Evolutionary conservation across 148 eudicot genomes (phyloP), one percentile per base, ranked within the genome.

Genomic region (Drosera capensis): DNA sequence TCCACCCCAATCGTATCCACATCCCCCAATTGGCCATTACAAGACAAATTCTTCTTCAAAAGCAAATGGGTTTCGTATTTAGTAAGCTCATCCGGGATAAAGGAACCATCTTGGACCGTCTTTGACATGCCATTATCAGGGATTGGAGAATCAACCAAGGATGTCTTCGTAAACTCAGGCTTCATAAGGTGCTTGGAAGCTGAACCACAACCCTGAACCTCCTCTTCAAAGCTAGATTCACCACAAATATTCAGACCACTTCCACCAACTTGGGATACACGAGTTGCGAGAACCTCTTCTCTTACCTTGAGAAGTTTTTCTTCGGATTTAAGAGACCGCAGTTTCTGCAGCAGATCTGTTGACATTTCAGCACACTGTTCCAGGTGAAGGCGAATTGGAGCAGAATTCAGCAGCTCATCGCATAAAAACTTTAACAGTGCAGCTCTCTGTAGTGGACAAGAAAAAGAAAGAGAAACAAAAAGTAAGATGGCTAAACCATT

Each of bases 371-470:
- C 51, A 60, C 72, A 64, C 14, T 62, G 71, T 57, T 79, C 82
- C 37, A 79, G 57, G 51, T 75, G 87, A 34, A 67, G 79, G 49
- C 63, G 79, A 42, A 72, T 39, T 28, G 53, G 51, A 53, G 66
- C 54, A 4, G 82, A 67, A 57, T 61, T 75, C 43, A 79, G 66
- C 54, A 64, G 65, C 65, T 75, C 87, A 26, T 79, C 82, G 46
- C 70, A 72, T 23, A 79, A 52, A 66, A 69, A 56, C 48, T 72
- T 79, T 35, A 79, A 71, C 38, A 79, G 55, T 11, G 42, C 48
- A 23, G 56, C 56, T 56, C 76, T 69, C 87, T 79, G 77, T 64
- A 66, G 9, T 28, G 48, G 17, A 34, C 46, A 40, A 48, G 22
- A 51, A 56, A 13, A 46, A 60, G 42, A 48, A 0, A 8, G 13